Evolutionary conservation across 116 monocot genomes (phyloP).

Genomic region (Posidonia oceanica): DNA sequence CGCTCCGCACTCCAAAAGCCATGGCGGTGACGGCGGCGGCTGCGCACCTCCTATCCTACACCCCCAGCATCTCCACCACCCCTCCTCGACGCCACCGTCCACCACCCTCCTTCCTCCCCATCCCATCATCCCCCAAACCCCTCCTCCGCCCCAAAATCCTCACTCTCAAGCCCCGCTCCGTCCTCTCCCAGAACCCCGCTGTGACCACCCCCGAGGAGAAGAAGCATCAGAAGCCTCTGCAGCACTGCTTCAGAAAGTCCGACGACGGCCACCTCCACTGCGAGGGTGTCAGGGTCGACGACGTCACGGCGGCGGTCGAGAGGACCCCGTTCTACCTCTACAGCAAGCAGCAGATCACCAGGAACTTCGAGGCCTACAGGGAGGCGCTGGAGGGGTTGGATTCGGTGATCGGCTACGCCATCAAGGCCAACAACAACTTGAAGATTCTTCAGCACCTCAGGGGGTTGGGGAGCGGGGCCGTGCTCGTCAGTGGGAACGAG

Average conservation of each 20-base stretch:
- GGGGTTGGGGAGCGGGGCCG: conserved; percentile 71
- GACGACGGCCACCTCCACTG: conserved; percentile 68
- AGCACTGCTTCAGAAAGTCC: conserved; percentile 58
- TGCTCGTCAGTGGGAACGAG: conserved; percentile 95
- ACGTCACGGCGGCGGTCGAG: conserved; percentile 51
- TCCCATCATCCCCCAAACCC: background rate
- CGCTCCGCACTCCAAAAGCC: background rate
- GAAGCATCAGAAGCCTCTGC: background rate
- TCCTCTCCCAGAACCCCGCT: conserved; percentile 18
- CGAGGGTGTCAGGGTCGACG: conserved; percentile 63
- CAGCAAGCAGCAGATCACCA: conserved; percentile 89
- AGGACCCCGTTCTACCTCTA: conserved; percentile 91
- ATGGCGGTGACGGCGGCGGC: background rate
- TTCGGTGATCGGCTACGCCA: conserved; percentile 79
- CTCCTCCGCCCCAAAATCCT: background rate
- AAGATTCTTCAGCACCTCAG: conserved; percentile 77
- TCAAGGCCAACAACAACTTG: conserved; percentile 97
- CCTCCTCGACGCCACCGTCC: background rate
- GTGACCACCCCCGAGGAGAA: conserved; percentile 5
- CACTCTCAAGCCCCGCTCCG: conserved; percentile 10
- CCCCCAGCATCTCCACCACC: conserved; percentile 11
- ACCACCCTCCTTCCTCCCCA: conserved; percentile 8
- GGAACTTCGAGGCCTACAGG: conserved; percentile 73
- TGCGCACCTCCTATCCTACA: conserved; percentile 10
- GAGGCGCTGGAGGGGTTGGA: conserved; percentile 69